These are phyloP conservation scores for Solanum chaucha DNA, from an alignment of 257 asterid species.

Conservation along the genomic window DNA sequence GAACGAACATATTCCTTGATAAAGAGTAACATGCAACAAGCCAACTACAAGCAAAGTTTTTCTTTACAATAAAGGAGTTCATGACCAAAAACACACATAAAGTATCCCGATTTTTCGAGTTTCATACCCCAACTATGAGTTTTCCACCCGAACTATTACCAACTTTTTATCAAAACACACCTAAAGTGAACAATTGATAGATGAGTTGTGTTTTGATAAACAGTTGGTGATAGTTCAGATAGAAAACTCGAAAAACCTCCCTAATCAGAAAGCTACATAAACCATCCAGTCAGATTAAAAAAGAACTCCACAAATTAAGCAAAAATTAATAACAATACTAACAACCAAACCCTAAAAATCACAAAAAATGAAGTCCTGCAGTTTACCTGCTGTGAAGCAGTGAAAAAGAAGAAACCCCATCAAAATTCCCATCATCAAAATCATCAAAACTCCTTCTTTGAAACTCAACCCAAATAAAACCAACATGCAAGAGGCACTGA, in stretches of 20 bases:
- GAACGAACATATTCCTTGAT: neutral
- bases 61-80: neutral
- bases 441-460: constrained; percentile 29
- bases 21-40: neutral
- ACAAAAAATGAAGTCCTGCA: neutral
- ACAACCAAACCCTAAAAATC: neutral
- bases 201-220: no score
- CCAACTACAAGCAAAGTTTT: neutral
- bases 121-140: neutral
- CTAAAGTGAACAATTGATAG: neutral
- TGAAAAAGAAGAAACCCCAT: constrained; percentile 24
- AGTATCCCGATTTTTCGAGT: neutral
- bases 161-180: neutral
- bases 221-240: neutral
- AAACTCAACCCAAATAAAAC: constrained; percentile 53
- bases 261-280: neutral
- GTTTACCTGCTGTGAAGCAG: constrained; percentile 40
- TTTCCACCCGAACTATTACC: neutral
- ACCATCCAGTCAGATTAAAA: neutral
- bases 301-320: neutral
- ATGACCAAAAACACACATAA: neutral
- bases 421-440: constrained; percentile 13
- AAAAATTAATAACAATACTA: neutral
- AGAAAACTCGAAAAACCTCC: neutral
- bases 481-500: constrained; percentile 71